Percentiles rank a stretch among this genome's conserved stretches.
phyloP scores from a whole-genome alignment of 2,329 filamentous ascomycete species.

The Talaromyces sp. region DNA sequence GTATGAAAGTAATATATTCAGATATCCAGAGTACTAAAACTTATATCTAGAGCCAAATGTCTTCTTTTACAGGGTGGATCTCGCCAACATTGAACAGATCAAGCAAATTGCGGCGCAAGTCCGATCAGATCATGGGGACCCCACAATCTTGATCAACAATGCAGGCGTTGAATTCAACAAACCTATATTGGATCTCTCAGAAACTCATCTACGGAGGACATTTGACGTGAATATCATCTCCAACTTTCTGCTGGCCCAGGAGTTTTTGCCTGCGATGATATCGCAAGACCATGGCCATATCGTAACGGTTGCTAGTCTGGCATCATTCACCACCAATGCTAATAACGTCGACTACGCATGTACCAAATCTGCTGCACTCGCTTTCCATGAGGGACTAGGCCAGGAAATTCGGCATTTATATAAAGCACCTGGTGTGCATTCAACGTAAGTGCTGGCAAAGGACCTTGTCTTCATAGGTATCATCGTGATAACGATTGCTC shows the following conservation, averaged over 20 bases:
- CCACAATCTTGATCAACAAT: slow-evolving; percentile 6
- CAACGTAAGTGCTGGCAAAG: neutral
- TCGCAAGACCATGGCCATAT: slow-evolving; percentile 3
- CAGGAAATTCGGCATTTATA: slow-evolving; percentile 6
- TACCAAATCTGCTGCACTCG: slow-evolving; percentile 4
- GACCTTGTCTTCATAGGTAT: no score
- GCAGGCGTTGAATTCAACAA: slow-evolving; percentile 3
- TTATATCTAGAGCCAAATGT: neutral
- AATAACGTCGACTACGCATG: slow-evolving; percentile 6
- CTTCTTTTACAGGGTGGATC: neutral
- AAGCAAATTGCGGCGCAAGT: neutral
- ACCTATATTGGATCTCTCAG: neutral
- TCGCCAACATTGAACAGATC: neutral
- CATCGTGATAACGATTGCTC: neutral
- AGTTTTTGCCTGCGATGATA: slow-evolving; percentile 1
- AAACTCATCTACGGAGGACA: neutral
- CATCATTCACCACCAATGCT: neutral
- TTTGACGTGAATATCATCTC: slow-evolving; percentile 2
- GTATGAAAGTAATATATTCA: neutral
- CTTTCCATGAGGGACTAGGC: slow-evolving; percentile 3
- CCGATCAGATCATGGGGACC: neutral
- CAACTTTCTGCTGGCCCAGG: neutral
- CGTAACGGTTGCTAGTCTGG: slow-evolving; percentile 5
- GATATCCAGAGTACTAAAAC: neutral
- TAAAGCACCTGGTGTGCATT: slow-evolving; percentile 2